Base-by-base conservation (phyloP, 2,329 filamentous ascomycete species). In the Arthrobotrys iridis region DNA sequence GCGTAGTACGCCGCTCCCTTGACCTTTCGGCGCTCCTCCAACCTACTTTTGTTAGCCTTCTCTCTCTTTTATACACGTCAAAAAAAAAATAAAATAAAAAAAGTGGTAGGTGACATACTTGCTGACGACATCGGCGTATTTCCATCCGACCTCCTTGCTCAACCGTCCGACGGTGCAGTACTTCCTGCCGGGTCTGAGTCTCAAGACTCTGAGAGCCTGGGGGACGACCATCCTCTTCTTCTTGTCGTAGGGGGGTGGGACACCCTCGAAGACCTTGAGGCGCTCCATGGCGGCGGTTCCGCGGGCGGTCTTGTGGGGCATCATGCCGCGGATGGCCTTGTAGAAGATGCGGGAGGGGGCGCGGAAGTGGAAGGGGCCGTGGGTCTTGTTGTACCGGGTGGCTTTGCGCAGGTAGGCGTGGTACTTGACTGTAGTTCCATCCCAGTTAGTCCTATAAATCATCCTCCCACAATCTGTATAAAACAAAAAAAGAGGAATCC, bases 311-410 rank as follows among this genome's bases (percentile, higher is more conserved):
- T 99, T 99, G 93, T 99, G 95, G 83, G 95, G 95, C 81, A 99
- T 96, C 95, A 99, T 99, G 85, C 95, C 95, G 85, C 95, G 94
- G 87, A 99, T 93, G 84, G 95, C 93, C 91, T 97, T 97, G 92
- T 97, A 99, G 91, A 99, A 97, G 88, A 99, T 97, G 86, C 96
- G 92, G 82, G 93, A 96, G 79, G 95, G 95, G 82, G 94, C 93
- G 85, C 95, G 95, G 93, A 97, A 98, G 88, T 99, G 95, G 93
- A 98, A 99, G 86, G 95, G 95, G 88, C 94, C 95, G 84, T 94
- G 93, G 82, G 93, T 97, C 84, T 95, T 93, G 90, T 99, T 99
- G 92, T 90, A 99, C 86, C 95, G 93, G 85, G 95, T 99, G 88
- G 96, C 95, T 91, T 99, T 99, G 89, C 95, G 93, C 83, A 99